Conservation (phyloP, 139 green algal species). For the Closterium sp. region DNA sequence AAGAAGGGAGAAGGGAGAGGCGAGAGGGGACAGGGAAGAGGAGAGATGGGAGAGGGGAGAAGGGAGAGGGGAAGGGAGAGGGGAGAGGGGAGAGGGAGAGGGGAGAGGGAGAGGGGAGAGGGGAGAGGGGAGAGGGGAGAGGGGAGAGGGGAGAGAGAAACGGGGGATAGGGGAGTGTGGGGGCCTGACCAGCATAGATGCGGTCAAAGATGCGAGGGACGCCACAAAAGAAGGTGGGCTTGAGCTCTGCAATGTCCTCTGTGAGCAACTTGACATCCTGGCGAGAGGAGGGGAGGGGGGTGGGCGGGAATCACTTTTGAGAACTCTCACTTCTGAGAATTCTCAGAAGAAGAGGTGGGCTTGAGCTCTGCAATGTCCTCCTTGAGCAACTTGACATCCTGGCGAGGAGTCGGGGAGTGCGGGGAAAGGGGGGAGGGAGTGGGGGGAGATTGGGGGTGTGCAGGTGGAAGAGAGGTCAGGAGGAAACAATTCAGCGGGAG, state of each 20-base stretch:
- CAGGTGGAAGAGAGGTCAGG: background rate
- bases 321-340: too few relatives aligned
- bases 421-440: too few relatives aligned
- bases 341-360: slow-evolving; percentile 89
- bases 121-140: too few relatives aligned
- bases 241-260: slow-evolving; percentile 78
- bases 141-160: background rate
- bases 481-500: too few relatives aligned
- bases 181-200: slow-evolving; percentile 74
- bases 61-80: background rate
- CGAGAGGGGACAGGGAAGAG: too few relatives aligned
- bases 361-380: slow-evolving; percentile 79
- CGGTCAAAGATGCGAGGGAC: slow-evolving; percentile 95
- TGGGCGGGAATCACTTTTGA: slow-evolving; percentile 60
- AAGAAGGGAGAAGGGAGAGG: too few relatives aligned
- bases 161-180: background rate
- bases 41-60: background rate
- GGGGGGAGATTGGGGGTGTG: too few relatives aligned
- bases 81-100: slow-evolving; percentile 68
- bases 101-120: slow-evolving; percentile 59
- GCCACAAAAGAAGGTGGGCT: slow-evolving; percentile 87
- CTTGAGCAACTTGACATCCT: slow-evolving; percentile 75
- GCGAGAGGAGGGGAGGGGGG: background rate
- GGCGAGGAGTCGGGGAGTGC: too few relatives aligned
- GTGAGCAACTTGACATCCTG: slow-evolving; percentile 76